phyloP scores from a whole-genome alignment of 2,329 filamentous ascomycete species.

The Calonectria naviculata region DNA sequence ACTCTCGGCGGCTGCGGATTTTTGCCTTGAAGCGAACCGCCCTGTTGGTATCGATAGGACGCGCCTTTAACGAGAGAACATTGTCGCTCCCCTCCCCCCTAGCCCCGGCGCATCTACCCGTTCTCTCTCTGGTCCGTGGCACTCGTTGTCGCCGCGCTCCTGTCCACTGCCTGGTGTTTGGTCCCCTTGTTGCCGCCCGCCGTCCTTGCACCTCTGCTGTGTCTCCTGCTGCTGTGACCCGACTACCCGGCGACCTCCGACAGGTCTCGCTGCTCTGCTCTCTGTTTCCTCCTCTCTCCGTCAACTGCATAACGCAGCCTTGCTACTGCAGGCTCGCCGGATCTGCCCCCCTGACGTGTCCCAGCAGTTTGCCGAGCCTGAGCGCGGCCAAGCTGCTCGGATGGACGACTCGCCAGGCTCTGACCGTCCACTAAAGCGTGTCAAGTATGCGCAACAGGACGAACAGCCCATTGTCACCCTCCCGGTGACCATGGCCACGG shows the following conservation, averaged over 20 bases:
- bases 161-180: constrained; percentile 22
- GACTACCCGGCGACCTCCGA: constrained; percentile 36
- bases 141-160: constrained; percentile 28
- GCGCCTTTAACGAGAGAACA: constrained; percentile 31
- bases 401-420: constrained; percentile 41
- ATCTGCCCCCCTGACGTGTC: constrained; percentile 24
- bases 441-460: constrained; percentile 37
- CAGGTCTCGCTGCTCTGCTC: constrained; percentile 20
- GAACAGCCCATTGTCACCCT: constrained; percentile 28
- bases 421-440: constrained; percentile 41
- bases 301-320: constrained; percentile 27
- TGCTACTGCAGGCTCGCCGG: constrained; percentile 29
- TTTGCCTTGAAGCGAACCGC: constrained; percentile 43
- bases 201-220: constrained; percentile 16
- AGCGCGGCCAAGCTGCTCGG: constrained; percentile 26
- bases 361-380: constrained; percentile 22
- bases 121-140: constrained; percentile 6
- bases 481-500: constrained; percentile 26
- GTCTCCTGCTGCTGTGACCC: constrained; percentile 28
- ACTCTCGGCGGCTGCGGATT: constrained; percentile 37
- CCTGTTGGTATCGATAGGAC: constrained; percentile 42
- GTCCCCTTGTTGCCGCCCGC: constrained; percentile 26
- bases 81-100: constrained; percentile 21
- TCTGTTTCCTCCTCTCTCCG: constrained; percentile 37
- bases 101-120: constrained; percentile 26